Percentiles rank a stretch among this genome's conserved stretches.
Evolutionary conservation across 2,329 filamentous ascomycete genomes (phyloP).

Genomic region (Sarocladium strictum): DNA sequence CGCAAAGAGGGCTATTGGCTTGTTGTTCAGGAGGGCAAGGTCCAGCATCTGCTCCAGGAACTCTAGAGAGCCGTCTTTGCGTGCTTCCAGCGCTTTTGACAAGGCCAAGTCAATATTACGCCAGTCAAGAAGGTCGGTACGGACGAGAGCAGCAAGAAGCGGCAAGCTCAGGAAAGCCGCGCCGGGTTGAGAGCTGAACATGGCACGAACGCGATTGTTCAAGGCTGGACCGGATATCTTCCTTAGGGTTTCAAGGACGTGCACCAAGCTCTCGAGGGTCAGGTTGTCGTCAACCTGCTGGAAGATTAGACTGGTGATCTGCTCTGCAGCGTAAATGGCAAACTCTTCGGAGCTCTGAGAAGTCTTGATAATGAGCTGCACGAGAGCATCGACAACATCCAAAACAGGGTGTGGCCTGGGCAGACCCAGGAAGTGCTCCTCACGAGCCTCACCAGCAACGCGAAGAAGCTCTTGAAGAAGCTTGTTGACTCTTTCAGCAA

Average conservation of each 20-base stretch:
- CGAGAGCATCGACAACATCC: constrained; percentile 57
- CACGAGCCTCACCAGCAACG: constrained; percentile 44
- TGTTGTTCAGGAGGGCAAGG: constrained; percentile 70
- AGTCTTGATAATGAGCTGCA: constrained; percentile 57
- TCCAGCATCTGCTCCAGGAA: constrained; percentile 78
- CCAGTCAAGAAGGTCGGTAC: constrained; percentile 58
- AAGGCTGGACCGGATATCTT: constrained; percentile 52
- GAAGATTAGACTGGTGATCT: constrained; percentile 53
- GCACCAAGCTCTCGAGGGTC: constrained; percentile 55
- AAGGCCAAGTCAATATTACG: constrained; percentile 64
- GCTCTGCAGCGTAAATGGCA: constrained; percentile 52
- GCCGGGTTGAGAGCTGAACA: constrained; percentile 52
- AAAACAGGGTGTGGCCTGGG: constrained; percentile 53
- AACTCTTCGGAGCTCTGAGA: constrained; percentile 57
- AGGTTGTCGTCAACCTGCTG: constrained; percentile 48
- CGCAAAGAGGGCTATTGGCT: constrained; percentile 71
- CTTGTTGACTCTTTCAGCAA: constrained; percentile 52
- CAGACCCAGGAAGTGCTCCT: constrained; percentile 55
- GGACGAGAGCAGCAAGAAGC: constrained; percentile 50
- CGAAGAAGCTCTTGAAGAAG: constrained; percentile 52
- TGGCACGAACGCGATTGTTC: constrained; percentile 47
- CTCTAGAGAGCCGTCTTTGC: constrained; percentile 66
- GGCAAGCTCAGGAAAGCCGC: constrained; percentile 51
- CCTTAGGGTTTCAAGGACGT: constrained; percentile 54
- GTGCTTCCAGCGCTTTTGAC: constrained; percentile 64